A percentile compares a stretch with the other conserved stretches of the same genome.
Conservation (phyloP, 345 rosid genomes). For the Draba incana region DNA sequence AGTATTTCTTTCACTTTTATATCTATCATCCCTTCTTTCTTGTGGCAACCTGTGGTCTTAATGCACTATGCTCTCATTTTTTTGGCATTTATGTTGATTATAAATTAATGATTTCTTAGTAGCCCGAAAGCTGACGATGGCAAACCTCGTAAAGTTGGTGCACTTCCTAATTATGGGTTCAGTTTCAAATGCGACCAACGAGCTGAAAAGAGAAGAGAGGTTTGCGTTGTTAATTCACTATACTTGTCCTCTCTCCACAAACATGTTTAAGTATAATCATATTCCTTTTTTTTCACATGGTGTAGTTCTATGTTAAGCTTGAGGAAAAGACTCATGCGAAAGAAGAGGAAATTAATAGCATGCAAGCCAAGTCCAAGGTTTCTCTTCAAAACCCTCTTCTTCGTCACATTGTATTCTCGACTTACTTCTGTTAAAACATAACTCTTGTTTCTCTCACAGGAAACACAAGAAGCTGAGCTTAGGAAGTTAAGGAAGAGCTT, state of each 20-base stretch:
- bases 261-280: constrained; percentile 1
- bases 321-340: constrained; percentile 97
- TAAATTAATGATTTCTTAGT: constrained; percentile 51
- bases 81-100: constrained; percentile 21
- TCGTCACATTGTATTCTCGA: background rate
- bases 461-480: constrained; percentile 96
- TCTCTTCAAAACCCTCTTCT: constrained; percentile 24
- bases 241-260: constrained; percentile 1
- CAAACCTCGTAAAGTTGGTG: constrained; percentile 64
- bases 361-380: constrained; percentile 98
- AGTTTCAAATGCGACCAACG: constrained; percentile 96
- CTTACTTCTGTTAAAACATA: constrained; percentile 7
- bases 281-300: constrained; percentile 23
- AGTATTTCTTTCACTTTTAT: constrained; percentile 62
- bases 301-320: constrained; percentile 90
- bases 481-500: constrained; percentile 88
- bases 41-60: constrained; percentile 23
- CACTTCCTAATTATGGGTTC: constrained; percentile 96
- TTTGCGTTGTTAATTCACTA: constrained; percentile 41
- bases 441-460: constrained; percentile 50
- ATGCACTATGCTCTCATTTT: constrained; percentile 19
- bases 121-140: constrained; percentile 69
- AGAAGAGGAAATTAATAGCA: constrained; percentile 72
- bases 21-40: constrained; percentile 25
- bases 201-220: constrained; percentile 99